Percentiles rank a stretch among this genome's conserved stretches.
phyloP scores from a whole-genome alignment of 2,329 filamentous ascomycete species.

The Ciborinia camelliae region DNA sequence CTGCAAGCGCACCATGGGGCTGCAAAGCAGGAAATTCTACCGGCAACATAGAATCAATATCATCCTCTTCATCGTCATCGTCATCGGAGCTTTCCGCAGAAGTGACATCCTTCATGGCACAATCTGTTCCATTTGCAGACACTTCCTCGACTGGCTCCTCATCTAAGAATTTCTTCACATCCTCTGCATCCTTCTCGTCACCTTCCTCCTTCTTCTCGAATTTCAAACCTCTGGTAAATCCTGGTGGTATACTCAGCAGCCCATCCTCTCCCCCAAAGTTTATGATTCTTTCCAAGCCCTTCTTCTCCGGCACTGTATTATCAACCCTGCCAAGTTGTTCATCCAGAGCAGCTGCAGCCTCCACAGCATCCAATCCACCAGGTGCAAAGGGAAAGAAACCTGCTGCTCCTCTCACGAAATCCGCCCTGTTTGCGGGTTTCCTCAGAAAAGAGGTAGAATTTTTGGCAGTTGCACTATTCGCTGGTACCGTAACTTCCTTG shows the following conservation, averaged over 20 bases:
- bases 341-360: constrained; percentile 80
- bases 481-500: constrained; percentile 87
- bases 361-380: constrained; percentile 81
- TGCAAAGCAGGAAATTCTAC: constrained; percentile 91
- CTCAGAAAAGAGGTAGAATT: constrained; percentile 87
- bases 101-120: constrained; percentile 35
- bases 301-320: constrained; percentile 42
- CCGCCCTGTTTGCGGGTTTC: constrained; percentile 80
- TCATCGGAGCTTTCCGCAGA: constrained; percentile 37
- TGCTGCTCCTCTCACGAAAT: constrained; percentile 88
- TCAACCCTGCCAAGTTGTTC: constrained; percentile 63
- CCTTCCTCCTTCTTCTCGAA: constrained; percentile 58
- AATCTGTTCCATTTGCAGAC: constrained; percentile 35
- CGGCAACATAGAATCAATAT: constrained; percentile 83
- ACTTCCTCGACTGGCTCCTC: constrained; percentile 20
- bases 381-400: constrained; percentile 95
- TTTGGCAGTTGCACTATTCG: constrained; percentile 85
- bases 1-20: constrained; percentile 71
- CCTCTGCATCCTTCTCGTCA: constrained; percentile 48
- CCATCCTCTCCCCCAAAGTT: constrained; percentile 74
- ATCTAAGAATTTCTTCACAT: constrained; percentile 19
- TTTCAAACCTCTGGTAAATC: constrained; percentile 73
- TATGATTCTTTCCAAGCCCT: constrained; percentile 79
- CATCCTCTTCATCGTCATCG: constrained; percentile 54
- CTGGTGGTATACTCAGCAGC: constrained; percentile 77